Evolutionary conservation across 768 basidiomycete species (phyloP), one percentile per base, ranked within the genome.

Genomic region (Clathrus columnatus): DNA sequence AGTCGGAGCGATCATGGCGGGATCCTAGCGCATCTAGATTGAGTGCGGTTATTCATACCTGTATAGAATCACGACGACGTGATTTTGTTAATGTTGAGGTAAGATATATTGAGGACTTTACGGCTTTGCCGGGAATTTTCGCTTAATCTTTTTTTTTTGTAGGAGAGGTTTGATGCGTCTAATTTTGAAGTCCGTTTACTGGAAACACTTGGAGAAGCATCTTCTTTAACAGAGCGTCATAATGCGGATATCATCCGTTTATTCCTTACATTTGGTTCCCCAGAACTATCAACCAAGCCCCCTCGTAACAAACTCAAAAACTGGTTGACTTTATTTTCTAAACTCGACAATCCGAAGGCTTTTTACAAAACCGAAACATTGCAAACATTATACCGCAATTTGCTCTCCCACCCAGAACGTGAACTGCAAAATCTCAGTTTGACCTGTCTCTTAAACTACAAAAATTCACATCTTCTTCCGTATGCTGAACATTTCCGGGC

Each of bases 331-430:
- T 76, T 98, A 10, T 90, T 97, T 68, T 78, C 88, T 49, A 95
- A 93, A 65, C 89, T 99, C 66, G 72, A 73, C 61, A 98, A 97
- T 64, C 95, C 94, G n/a, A 95, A 91, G 70, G 89, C 91, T 0
- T 72, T 94, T 1, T 78, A 83, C 64, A 75, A 81, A 6, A 80
- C 88, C 0, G 77, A 85, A 7, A 75, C 75, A 0, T 74, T 98
- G 4, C 79, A 77, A 42, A 50, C 72, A 1, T 65, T 91, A 21
- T 95, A 93, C 69, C 75, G 76, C 14, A 70, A 78, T n/a, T 76
- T 90, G 20, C 77, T 98, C 21, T 84, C 92, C 4, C 85, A 92
- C 59, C 89, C 93, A 2, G 93, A 97, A 61, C 80, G 82, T 14
- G 62, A 79, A 3, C 72, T 97, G 2, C 95, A 96, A 69, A 74